phyloP scores from a whole-genome alignment of 441 rosid species.

The Hura crepitans region DNA sequence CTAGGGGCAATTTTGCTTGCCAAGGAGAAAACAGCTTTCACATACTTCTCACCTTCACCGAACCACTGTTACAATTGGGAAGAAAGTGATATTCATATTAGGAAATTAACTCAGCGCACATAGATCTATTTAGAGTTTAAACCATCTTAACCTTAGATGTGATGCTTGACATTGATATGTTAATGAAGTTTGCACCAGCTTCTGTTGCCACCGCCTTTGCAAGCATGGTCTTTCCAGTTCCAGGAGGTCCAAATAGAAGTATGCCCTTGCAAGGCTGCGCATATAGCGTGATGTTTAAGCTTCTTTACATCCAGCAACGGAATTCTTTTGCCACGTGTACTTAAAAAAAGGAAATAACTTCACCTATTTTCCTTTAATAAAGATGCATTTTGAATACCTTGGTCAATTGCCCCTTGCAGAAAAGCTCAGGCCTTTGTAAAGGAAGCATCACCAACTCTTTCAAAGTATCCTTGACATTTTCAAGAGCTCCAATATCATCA shows the following conservation, averaged over 20 bases:
- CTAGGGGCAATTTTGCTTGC: conserved; percentile 94
- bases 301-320: neutral
- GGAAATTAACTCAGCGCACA: conserved; percentile 1
- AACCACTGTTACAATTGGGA: conserved; percentile 59
- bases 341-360: conserved; percentile 1
- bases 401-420: conserved; percentile 88
- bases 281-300: conserved; percentile 13
- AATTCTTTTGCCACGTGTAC: neutral
- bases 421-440: conserved; percentile 84
- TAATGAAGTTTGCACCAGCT: conserved; percentile 94
- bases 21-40: conserved; percentile 83
- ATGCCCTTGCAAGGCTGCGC: conserved; percentile 92
- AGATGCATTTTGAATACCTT: conserved; percentile 43
- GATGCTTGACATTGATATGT: conserved; percentile 94
- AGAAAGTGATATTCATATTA: conserved; percentile 17
- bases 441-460: conserved; percentile 97
- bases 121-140: conserved; percentile 7
- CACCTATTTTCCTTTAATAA: conserved; percentile 7
- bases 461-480: conserved; percentile 86
- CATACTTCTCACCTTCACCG: conserved; percentile 95
- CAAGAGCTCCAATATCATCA: conserved; percentile 91
- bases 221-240: conserved; percentile 94
- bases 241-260: conserved; percentile 92
- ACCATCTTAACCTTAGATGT: conserved; percentile 64
- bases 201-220: conserved; percentile 96